Base-by-base conservation (phyloP, 2,329 filamentous ascomycete genomes). In the Fusarium verrucosum region DNA sequence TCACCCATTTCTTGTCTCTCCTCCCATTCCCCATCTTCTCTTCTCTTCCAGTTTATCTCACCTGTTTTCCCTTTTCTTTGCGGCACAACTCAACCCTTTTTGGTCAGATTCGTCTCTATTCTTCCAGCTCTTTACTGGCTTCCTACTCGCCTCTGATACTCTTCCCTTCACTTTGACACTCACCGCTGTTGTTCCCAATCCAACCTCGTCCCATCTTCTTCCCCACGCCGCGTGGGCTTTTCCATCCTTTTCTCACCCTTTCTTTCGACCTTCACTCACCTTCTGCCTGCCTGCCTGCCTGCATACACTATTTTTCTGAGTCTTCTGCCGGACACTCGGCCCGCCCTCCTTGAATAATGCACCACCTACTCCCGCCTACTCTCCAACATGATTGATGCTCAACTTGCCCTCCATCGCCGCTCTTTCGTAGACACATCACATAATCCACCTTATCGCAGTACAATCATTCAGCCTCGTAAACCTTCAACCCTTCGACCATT, bases 381-480 rank as follows among this genome's bases (percentile, higher is more conserved):
- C 42, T 78, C 79, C 59, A 86, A 78, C 37, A 22, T 60, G 9
- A 73, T 81, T 82, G 72, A 87, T 85, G 16, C 79, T 82, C 20
- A 80, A 78, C 10, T 81, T 83, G 2, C 68, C 53, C 3, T 74
- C 73, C 16, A 76, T 75, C 2, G 81, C 76, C 23, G 10, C 16
- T 28, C 32, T 17, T 42, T 47, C 16, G 23, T 37, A 33, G 20
- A 26, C 22, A n/a, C 16, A 36, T 26, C 43, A 25, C 30, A 33
- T 28, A n/a, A 26, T 26, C 17, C 44, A 25, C 73, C 87, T 85
- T 57, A 77, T 71, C 9, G 77, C 72, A 47, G 81, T 80, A 13
- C 74, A 66, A 16, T 80, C 81, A 77, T 58, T 84, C 84, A 54
- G 88, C 79, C 46, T 81, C 79, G 73, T 83, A 85, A 73, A 83